Evolutionary conservation across 1,284 basidiomycete genomes (phyloP).

Genomic region (Melampsora americana): DNA sequence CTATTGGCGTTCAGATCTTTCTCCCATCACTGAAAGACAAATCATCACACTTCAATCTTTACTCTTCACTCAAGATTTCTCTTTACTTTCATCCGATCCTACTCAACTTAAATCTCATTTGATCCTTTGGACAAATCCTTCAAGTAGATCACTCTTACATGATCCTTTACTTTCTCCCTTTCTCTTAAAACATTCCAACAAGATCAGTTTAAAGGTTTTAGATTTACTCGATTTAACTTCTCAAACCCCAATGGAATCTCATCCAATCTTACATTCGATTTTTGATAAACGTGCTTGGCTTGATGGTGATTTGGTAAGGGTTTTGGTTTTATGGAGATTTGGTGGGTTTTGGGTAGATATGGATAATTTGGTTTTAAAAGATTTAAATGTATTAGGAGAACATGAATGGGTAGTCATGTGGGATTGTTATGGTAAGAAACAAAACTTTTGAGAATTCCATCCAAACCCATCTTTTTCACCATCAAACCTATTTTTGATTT

Average conservation of each 20-base stretch:
- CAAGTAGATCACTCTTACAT: constrained; percentile 58
- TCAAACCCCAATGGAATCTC: constrained; percentile 71
- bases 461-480: neutral
- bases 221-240: constrained; percentile 66
- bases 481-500: neutral
- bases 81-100: constrained; percentile 57
- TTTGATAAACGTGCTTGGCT: constrained; percentile 80
- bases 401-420: constrained; percentile 86
- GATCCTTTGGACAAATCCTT: constrained; percentile 48
- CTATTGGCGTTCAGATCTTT: constrained; percentile 83
- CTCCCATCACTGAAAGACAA: constrained; percentile 71
- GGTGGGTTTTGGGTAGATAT: constrained; percentile 94
- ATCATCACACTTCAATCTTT: constrained; percentile 83
- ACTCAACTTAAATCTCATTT: constrained; percentile 86
- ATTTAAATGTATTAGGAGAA: constrained; percentile 75
- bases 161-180: constrained; percentile 66
- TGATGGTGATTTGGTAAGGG: constrained; percentile 81
- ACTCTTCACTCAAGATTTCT: constrained; percentile 79
- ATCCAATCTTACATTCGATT: constrained; percentile 58
- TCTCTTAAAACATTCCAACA: constrained; percentile 63
- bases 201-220: constrained; percentile 67
- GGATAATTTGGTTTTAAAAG: constrained; percentile 81
- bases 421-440: constrained; percentile 82
- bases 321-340: constrained; percentile 80
- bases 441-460: neutral